Evolutionary conservation across 306 rosid genomes (phyloP).

Genomic region (Cajanus cajan): DNA sequence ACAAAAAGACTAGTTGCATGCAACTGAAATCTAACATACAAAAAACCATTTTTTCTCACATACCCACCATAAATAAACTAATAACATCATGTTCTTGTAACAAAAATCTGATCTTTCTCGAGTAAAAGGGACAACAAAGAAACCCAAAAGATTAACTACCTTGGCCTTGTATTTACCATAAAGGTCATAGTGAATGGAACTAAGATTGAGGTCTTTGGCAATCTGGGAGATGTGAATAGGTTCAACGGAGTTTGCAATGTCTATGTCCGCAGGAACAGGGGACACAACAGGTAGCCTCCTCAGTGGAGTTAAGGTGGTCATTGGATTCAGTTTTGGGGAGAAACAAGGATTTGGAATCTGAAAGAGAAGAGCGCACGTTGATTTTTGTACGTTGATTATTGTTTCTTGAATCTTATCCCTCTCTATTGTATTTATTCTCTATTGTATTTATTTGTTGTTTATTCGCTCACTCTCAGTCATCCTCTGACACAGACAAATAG

Average conservation of each 20-base stretch:
- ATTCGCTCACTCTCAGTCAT: neutral
- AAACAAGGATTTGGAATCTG: neutral
- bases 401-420: constrained; percentile 9
- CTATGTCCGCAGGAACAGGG: constrained; percentile 95
- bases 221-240: constrained; percentile 82
- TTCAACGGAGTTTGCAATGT: constrained; percentile 80
- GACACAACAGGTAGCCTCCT: constrained; percentile 79
- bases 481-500: neutral
- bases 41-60: neutral
- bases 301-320: constrained; percentile 60
- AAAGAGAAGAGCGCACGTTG: neutral
- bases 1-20: neutral
- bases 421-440: neutral
- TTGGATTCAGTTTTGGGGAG: constrained; percentile 4
- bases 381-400: neutral
- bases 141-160: constrained; percentile 30
- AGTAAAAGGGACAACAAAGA: neutral
- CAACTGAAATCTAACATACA: neutral
- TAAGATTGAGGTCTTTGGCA: constrained; percentile 69
- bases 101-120: neutral
- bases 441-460: neutral
- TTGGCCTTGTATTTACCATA: constrained; percentile 94
- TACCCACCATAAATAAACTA: neutral
- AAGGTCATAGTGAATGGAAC: constrained; percentile 78
- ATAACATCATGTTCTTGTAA: neutral